Evolutionary conservation across 106 monocot genomes (phyloP).

Genomic region (Cymbidium sinense): DNA sequence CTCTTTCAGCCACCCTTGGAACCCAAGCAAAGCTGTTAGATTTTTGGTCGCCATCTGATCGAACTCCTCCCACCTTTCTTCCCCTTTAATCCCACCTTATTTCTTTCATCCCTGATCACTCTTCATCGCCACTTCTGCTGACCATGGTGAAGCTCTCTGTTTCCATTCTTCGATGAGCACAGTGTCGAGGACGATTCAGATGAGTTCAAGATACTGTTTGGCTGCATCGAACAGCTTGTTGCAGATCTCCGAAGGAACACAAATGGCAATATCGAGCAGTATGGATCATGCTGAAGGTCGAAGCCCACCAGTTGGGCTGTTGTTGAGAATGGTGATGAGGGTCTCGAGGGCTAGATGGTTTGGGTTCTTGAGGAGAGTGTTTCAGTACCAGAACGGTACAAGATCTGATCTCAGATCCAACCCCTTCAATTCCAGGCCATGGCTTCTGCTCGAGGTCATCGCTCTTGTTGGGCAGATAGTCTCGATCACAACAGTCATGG

Average conservation of each 20-base stretch:
- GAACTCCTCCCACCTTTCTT: slow-evolving; percentile 21
- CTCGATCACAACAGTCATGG: slow-evolving; percentile 24
- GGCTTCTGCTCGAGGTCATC: slow-evolving; percentile 51
- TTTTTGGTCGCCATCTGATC: slow-evolving; percentile 86
- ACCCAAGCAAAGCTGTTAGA: slow-evolving; percentile 76
- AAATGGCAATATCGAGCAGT: neutral
- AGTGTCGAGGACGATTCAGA: neutral
- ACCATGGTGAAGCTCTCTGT: too few relatives aligned
- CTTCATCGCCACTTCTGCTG: neutral
- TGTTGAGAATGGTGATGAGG: slow-evolving; percentile 41
- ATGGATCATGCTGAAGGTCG: neutral
- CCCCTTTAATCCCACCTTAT: slow-evolving; percentile 14
- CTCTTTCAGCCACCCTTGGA: slow-evolving; percentile 33
- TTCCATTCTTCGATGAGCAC: too few relatives aligned
- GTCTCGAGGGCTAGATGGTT: slow-evolving; percentile 77
- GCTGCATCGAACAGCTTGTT: neutral
- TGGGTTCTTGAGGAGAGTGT: slow-evolving; percentile 63
- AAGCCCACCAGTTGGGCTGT: slow-evolving; percentile 13
- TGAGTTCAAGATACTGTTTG: neutral
- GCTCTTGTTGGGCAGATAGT: slow-evolving; percentile 40
- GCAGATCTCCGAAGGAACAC: neutral
- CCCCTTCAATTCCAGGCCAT: slow-evolving; percentile 66
- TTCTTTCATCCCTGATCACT: neutral
- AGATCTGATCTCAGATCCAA: slow-evolving; percentile 54
- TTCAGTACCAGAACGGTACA: slow-evolving; percentile 71